These are phyloP conservation scores for Gossypium davidsonii DNA, from an alignment of 441 rosid species.

Conservation along the genomic window DNA sequence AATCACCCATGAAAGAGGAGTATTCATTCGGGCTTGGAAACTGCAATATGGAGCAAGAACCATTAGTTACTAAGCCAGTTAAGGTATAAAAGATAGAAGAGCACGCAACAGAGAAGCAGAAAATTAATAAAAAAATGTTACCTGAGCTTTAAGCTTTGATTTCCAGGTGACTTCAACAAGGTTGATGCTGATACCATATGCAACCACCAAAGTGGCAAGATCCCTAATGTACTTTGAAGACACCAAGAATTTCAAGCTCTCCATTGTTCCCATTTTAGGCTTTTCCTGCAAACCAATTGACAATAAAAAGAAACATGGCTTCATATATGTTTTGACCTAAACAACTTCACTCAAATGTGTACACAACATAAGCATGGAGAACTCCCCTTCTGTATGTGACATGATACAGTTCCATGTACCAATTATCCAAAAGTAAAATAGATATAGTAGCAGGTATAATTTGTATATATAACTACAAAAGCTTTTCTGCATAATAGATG, in stretches of 20 bases:
- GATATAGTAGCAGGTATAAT: background rate
- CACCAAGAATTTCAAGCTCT: conserved; percentile 92
- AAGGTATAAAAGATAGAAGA: background rate
- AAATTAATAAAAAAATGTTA: conserved; percentile 34
- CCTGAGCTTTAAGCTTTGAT: conserved; percentile 97
- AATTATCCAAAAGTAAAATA: background rate
- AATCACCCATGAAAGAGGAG: conserved; percentile 98
- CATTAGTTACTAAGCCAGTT: background rate
- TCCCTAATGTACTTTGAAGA: conserved; percentile 85
- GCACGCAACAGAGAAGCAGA: background rate
- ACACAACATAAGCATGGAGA: background rate
- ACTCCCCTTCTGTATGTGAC: background rate
- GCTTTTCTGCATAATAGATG: background rate
- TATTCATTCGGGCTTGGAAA: conserved; percentile 97
- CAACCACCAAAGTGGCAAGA: conserved; percentile 96
- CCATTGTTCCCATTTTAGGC: conserved; percentile 71
- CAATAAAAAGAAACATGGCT: background rate
- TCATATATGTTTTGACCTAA: background rate
- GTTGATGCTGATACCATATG: conserved; percentile 94
- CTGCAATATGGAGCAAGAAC: conserved; percentile 28
- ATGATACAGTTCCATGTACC: background rate
- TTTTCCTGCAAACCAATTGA: conserved; percentile 1
- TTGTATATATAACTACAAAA: background rate
- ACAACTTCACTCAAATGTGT: background rate
- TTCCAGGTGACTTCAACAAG: conserved; percentile 99